Percentiles rank a stretch among this genome's conserved stretches.
Conservation (phyloP, 129 eudicot genomes). For the Dittrichia graveolens region DNA sequence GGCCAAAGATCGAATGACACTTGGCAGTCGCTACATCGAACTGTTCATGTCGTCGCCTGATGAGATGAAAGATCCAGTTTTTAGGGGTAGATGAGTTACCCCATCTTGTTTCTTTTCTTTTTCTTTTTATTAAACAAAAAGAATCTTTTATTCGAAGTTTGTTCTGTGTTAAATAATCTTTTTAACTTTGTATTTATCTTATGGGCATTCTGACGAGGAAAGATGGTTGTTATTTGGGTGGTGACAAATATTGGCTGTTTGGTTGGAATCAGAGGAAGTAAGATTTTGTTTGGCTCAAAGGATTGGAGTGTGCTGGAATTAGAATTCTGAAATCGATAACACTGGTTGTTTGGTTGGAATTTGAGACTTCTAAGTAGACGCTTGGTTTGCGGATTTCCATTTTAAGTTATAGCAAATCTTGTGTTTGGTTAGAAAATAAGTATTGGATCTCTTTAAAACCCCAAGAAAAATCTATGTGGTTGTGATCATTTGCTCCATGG, state of each 20-base stretch:
- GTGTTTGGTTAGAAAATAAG: too few species aligned
- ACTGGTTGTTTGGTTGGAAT: too few species aligned
- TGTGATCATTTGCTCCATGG: too few species aligned
- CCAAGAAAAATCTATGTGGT: too few species aligned
- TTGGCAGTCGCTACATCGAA: conserved; percentile 94
- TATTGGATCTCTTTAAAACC: too few species aligned
- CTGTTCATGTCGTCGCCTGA: conserved; percentile 73
- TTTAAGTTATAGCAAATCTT: too few species aligned
- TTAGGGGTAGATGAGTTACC: conserved; percentile 53
- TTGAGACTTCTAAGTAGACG: too few species aligned
- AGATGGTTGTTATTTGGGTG: conserved; percentile 22
- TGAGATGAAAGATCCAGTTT: conserved; percentile 69
- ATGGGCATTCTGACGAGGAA: conserved; percentile 9
- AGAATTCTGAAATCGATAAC: too few species aligned
- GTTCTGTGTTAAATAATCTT: conserved; percentile 22
- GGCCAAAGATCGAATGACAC: conserved; percentile 91
- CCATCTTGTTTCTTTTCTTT: not conserved
- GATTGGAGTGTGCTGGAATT: too few species aligned
- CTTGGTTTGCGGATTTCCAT: too few species aligned
- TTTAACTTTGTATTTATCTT: not conserved
- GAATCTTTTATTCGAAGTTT: not conserved
- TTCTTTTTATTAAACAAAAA: not conserved
- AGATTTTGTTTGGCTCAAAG: too few species aligned
- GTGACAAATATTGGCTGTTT: not conserved
- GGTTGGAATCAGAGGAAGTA: not conserved